Evolutionary conservation across 2,329 filamentous ascomycete species (phyloP).

Genomic region (Cladophialophora exuberans): DNA sequence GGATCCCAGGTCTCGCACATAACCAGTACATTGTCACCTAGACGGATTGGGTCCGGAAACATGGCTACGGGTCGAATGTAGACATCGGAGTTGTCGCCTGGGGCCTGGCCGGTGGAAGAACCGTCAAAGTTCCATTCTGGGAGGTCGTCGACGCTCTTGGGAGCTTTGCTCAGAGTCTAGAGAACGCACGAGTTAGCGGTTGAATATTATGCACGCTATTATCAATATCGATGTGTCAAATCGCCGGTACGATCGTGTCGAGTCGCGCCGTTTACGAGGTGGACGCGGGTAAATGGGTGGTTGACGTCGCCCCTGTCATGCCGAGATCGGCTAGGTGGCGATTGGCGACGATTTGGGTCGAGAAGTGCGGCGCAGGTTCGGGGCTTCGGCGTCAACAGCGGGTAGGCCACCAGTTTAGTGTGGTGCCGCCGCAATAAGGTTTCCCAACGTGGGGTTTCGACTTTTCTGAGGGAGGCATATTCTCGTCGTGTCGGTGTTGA

Average conservation of each 20-base stretch:
- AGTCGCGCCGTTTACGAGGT: slow-evolving; percentile 4
- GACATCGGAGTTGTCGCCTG: slow-evolving; percentile 94
- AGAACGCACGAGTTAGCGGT: slow-evolving; percentile 23
- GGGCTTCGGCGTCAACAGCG: neutral
- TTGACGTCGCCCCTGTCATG: slow-evolving; percentile 16
- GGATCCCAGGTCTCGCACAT: slow-evolving; percentile 93
- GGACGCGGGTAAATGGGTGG: slow-evolving; percentile 6
- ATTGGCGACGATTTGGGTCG: slow-evolving; percentile 15
- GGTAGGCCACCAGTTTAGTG: slow-evolving; percentile 20
- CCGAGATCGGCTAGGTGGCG: slow-evolving; percentile 22
- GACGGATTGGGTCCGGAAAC: slow-evolving; percentile 90
- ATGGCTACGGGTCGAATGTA: slow-evolving; percentile 90
- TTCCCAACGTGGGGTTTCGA: slow-evolving; percentile 21
- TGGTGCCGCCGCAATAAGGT: slow-evolving; percentile 13
- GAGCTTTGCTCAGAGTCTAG: slow-evolving; percentile 67
- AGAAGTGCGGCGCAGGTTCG: slow-evolving; percentile 17
- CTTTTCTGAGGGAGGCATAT: too few relatives aligned
- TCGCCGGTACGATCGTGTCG: slow-evolving; percentile 20
- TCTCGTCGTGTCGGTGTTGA: too few relatives aligned
- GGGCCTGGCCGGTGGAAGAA: slow-evolving; percentile 88
- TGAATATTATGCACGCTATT: slow-evolving; percentile 20
- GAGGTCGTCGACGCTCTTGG: slow-evolving; percentile 64
- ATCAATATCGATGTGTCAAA: slow-evolving; percentile 27
- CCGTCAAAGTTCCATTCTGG: slow-evolving; percentile 85
- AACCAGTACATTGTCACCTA: slow-evolving; percentile 88